Percentiles rank a stretch among this genome's conserved stretches.
Evolutionary conservation across 768 basidiomycete genomes (phyloP).

Genomic region (Tulasnella sp.): DNA sequence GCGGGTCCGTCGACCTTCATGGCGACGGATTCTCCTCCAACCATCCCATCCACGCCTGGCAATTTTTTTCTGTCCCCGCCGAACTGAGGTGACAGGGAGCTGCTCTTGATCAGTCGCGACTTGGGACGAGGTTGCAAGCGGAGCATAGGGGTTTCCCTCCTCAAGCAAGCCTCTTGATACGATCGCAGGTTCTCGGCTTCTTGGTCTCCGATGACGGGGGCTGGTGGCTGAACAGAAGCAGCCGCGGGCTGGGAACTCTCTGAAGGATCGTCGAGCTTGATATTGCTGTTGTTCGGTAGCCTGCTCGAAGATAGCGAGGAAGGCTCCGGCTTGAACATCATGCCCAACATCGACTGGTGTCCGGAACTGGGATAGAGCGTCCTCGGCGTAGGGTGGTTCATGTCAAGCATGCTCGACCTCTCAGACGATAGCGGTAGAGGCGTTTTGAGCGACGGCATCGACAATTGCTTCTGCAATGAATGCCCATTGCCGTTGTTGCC

Average conservation of each 20-base stretch:
- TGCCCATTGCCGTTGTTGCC: background rate
- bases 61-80: background rate
- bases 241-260: background rate
- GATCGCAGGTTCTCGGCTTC: constrained; percentile 15
- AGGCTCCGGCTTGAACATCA: constrained; percentile 17
- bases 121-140: constrained; percentile 12
- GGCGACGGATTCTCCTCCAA: background rate
- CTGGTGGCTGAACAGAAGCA: background rate
- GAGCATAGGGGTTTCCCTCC: constrained; percentile 24
- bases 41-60: background rate
- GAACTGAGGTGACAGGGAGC: background rate
- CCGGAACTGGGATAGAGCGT: constrained; percentile 10
- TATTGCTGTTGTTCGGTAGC: constrained; percentile 9
- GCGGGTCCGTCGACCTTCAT: background rate
- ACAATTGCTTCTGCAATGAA: constrained; percentile 15
- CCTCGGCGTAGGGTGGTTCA: constrained; percentile 17
- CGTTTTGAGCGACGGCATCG: constrained; percentile 24
- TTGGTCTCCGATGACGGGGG: background rate
- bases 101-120: background rate
- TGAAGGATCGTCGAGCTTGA: background rate
- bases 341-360: constrained; percentile 12
- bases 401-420: constrained; percentile 15
- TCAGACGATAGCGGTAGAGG: constrained; percentile 24
- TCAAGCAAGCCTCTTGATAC: constrained; percentile 27
- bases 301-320: background rate